Evolutionary conservation across 495 filamentous ascomycete genomes (phyloP).

Genomic region (Collariella sp.): DNA sequence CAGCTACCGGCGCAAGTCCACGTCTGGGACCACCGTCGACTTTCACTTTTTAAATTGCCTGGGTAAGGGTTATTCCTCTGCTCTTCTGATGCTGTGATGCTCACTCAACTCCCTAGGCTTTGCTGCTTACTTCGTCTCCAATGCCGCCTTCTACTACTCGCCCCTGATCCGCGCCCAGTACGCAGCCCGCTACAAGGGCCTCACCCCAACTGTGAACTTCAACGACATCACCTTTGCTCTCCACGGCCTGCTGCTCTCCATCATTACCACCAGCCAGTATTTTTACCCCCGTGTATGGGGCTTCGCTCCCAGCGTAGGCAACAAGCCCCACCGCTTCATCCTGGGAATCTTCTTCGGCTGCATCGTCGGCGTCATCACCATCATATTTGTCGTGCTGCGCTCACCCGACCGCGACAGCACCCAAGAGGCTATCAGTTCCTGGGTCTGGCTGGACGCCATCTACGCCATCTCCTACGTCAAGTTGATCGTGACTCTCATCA

Average conservation of each 20-base stretch:
- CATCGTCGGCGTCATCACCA: conserved; percentile 46
- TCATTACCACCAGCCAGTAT: conserved; percentile 61
- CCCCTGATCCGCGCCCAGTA: conserved; percentile 72
- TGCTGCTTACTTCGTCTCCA: conserved; percentile 66
- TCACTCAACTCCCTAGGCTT: conserved; percentile 50
- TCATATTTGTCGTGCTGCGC: conserved; percentile 49
- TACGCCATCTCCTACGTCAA: conserved; percentile 83
- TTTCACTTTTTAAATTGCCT: conserved; percentile 76
- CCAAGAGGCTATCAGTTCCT: conserved; percentile 15
- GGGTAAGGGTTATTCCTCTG: conserved; percentile 41
- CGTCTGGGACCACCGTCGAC: conserved; percentile 75
- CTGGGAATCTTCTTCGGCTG: conserved; percentile 59
- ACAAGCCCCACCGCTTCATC: conserved; percentile 54
- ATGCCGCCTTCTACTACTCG: conserved; percentile 64
- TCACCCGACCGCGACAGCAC: conserved; percentile 43
- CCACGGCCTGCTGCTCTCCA: conserved; percentile 63
- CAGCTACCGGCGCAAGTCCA: conserved; percentile 67
- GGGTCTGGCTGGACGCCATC: conserved; percentile 47
- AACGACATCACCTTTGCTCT: conserved; percentile 83
- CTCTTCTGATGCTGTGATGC: conserved; percentile 10
- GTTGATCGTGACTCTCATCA: conserved; percentile 76
- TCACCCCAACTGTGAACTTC: conserved; percentile 72
- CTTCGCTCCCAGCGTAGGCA: conserved; percentile 49
- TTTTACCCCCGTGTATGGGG: conserved; percentile 67
- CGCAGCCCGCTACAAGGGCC: conserved; percentile 62